Base-by-base conservation (phyloP, 768 basidiomycete genomes). In the Piloderma croceum region DNA sequence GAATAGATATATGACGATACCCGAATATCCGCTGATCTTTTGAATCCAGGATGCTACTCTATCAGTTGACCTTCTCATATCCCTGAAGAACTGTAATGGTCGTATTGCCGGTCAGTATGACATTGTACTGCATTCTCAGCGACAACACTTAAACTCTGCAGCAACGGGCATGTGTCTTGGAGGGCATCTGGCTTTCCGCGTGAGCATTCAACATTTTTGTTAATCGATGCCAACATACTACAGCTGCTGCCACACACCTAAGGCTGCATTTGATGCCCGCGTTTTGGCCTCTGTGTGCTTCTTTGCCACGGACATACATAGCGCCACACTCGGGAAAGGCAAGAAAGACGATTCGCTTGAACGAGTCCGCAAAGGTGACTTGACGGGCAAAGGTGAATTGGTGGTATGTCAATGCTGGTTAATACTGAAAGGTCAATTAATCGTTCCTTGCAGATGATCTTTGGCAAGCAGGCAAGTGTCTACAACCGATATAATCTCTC, bases 301-400 rank as follows among this genome's bases (percentile, higher is more conserved):
- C 68, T 98, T 97, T 55, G 90, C 87, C 2, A 98, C 94, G 12
- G 92, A 94, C 58, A 79, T 98, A 34, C 94, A 98, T 61, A 71
- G 71, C 35, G 88, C 88, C 1, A 80, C 89, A 0, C 79, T 97
- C 17, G 92, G 93, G 5, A 83, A 81, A 54, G 85, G 88, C 6
- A 80, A 82, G 53, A 77, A 73, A 21, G 93, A 94, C 53, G 79
- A 98, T 59, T 79, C 90, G 3, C 79, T 97, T 34, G 62, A 65
- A 32, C 76, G 76, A 41, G 88, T 90, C 34, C 67, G 64, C 33
- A 78, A 76, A 2, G 91, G 93, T 2, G 85, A 89, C 42, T 59
- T 97, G 42, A 72, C 67, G 4, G 77, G 74, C 12, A 89, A 89
- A 53, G 89, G 84, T 33, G 92, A 96, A 56, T 63, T 96, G 10